A percentile compares a stretch with the other conserved stretches of the same genome.
Conservation (phyloP, 371 early-diverging fungal species). For the Mortierella polycephala region DNA sequence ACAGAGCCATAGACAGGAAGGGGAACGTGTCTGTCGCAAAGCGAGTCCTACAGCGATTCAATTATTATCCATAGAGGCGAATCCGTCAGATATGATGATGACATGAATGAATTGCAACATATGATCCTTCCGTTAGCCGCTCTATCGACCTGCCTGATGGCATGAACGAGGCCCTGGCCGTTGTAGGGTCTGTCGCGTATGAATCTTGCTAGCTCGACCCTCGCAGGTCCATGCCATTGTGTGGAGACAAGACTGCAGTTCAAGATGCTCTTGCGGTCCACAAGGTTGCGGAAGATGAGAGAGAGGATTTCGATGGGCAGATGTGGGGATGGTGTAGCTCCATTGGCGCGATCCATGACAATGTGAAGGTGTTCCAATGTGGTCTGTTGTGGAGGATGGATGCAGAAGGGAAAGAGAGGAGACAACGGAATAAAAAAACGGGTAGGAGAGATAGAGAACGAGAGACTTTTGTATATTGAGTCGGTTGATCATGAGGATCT, state of each 20-base stretch:
- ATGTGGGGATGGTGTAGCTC: not conserved
- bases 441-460: not conserved
- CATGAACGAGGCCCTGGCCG: constrained; percentile 39
- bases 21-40: constrained; percentile 42
- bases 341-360: not conserved
- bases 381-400: not conserved
- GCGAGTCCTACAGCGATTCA: constrained; percentile 27
- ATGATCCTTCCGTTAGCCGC: not conserved
- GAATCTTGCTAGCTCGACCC: constrained; percentile 26
- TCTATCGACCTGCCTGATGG: constrained; percentile 26
- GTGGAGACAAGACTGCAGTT: constrained; percentile 41
- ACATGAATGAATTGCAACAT: not conserved
- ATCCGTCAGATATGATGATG: not conserved
- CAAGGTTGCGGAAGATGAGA: constrained; percentile 35
- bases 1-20: constrained; percentile 34
- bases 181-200: constrained; percentile 37
- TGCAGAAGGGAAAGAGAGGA: not conserved
- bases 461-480: not conserved
- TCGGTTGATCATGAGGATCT: no score
- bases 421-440: not conserved
- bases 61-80: not conserved
- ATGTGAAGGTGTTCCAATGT: not conserved
- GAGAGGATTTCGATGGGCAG: constrained; percentile 24
- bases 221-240: constrained; percentile 44
- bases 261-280: constrained; percentile 45